Conservation (phyloP, 176 grass and related monocot genomes). For the Aegilops sharonensis region DNA sequence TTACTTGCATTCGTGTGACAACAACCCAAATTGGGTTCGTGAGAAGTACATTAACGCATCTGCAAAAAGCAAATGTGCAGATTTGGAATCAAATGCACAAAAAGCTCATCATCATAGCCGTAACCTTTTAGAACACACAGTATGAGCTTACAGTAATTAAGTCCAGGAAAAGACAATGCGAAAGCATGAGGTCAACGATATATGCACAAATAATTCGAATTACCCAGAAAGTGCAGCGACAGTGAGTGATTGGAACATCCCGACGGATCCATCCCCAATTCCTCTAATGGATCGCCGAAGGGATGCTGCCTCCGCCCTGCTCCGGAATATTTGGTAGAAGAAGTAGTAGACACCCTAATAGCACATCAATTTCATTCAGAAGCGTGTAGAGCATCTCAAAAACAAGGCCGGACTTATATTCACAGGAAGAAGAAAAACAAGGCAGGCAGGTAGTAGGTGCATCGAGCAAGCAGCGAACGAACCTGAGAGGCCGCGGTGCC, state of each 20-base stretch:
- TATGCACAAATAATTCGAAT: slow-evolving; percentile 10
- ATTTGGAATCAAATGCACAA: background rate
- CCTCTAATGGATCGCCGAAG: slow-evolving; percentile 54
- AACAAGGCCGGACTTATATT: background rate
- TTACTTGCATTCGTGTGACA: slow-evolving; percentile 93
- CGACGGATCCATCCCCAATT: slow-evolving; percentile 84
- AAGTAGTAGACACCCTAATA: slow-evolving; percentile 93
- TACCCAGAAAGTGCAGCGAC: slow-evolving; percentile 88
- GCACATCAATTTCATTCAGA: slow-evolving; percentile 11
- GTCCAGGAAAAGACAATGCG: background rate
- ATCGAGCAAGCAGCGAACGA: background rate
- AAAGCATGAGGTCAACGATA: slow-evolving; percentile 13
- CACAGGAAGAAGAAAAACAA: background rate
- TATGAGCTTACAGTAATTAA: background rate
- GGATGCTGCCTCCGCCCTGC: slow-evolving; percentile 59
- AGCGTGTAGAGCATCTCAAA: background rate
- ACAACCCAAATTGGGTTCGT: slow-evolving; percentile 95
- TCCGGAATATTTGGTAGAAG: slow-evolving; percentile 95
- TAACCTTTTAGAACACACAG: background rate
- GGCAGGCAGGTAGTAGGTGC: background rate
- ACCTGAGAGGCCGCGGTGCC: slow-evolving; percentile 94
- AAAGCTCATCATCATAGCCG: background rate
- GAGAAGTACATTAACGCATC: slow-evolving; percentile 89
- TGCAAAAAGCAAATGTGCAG: slow-evolving; percentile 25
- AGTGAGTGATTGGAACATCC: slow-evolving; percentile 81